A percentile compares a stretch with the other conserved stretches of the same genome.
Evolutionary conservation across 2,329 filamentous ascomycete genomes (phyloP).

Genomic region (Coleophoma eucalyptorum): DNA sequence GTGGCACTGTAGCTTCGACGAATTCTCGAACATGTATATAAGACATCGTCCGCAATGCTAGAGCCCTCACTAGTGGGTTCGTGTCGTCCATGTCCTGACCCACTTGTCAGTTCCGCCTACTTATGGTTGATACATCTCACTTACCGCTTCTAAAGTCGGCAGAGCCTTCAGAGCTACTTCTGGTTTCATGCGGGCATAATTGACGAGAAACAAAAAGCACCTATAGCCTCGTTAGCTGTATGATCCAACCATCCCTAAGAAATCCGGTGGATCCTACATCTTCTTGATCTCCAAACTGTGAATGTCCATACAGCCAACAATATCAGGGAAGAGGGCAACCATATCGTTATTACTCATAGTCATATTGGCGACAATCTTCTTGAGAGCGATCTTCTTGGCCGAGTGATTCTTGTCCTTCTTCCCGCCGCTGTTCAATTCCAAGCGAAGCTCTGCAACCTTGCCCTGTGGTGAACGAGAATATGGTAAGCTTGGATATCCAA

Average conservation of each 20-base stretch:
- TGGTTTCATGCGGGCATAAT: conserved; percentile 91
- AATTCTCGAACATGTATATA: conserved; percentile 97
- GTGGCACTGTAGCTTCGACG: conserved; percentile 82
- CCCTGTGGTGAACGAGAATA: conserved; percentile 62
- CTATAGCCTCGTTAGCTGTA: conserved; percentile 38
- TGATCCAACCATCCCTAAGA: too few species aligned
- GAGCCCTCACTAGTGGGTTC: conserved; percentile 87
- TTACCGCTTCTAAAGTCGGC: conserved; percentile 76
- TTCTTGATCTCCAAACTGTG: conserved; percentile 98
- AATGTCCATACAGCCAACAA: conserved; percentile 93
- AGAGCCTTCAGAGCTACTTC: conserved; percentile 93
- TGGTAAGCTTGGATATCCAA: conserved; percentile 21
- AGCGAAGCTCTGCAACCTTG: conserved; percentile 95
- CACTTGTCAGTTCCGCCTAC: conserved; percentile 1
- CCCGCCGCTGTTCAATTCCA: conserved; percentile 87
- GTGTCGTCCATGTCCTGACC: conserved; percentile 84
- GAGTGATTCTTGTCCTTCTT: conserved; percentile 98
- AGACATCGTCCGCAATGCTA: conserved; percentile 91
- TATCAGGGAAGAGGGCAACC: conserved; percentile 93
- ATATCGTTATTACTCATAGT: conserved; percentile 99
- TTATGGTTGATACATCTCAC: conserved; percentile 17
- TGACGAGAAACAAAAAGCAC: conserved; percentile 97
- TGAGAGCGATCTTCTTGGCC: conserved; percentile 94
- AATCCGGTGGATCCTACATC: conserved; percentile 60
- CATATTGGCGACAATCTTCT: conserved; percentile 99